Evolutionary conservation across 768 basidiomycete genomes (phyloP), one percentile per base, ranked within the genome.

Genomic region (Coprinopsis strossmayeri): DNA sequence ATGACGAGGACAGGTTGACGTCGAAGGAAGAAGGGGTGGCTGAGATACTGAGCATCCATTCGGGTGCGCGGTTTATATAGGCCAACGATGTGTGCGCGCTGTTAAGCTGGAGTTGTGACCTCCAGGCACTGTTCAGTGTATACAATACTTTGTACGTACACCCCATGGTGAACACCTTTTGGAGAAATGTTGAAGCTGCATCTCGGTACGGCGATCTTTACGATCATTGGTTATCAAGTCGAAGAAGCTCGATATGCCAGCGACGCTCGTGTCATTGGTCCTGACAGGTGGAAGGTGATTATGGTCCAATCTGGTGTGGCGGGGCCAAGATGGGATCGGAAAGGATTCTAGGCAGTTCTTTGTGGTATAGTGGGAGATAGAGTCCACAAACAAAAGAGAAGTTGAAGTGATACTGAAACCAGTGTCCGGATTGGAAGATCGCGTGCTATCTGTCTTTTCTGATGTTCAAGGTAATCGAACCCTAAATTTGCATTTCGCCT

Each of bases 341-440:
- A 42, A 42, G 17, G 40, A 42, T 23, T 42, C 40, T 42, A 42
- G 40, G 40, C 40, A 7, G 20, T 32, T 23, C 24, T 42, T 42
- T 17, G 17, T 10, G 40, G 18, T 25, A 42, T 10, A 25, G 9
- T 7, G 9, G 9, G 10, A 18, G 11, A 38, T 9, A 11, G 10
- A 38, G 35, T 11, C 5, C 9, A 18, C 9, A 38, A 10, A 9
- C 11, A 15, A 32, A 32, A 15, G 15, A 32, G 9, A 32, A 32
- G 10, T 38, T 38, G 35, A 11, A 11, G 18, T 7, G 35, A 18
- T 9, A 5, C 35, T 32, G 15, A 15, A 15, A 32, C n/a, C 30
- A 32, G 30, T 7, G 18, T 38, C 5, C 17, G 10, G 5, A 11
- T 38, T 38, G 11, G 35, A 38, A 18, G 35, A 18, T 38, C 35